Evolutionary conservation across 257 asterid genomes (phyloP), one percentile per base, ranked within the genome.

Genomic region (Solanum pennellii): DNA sequence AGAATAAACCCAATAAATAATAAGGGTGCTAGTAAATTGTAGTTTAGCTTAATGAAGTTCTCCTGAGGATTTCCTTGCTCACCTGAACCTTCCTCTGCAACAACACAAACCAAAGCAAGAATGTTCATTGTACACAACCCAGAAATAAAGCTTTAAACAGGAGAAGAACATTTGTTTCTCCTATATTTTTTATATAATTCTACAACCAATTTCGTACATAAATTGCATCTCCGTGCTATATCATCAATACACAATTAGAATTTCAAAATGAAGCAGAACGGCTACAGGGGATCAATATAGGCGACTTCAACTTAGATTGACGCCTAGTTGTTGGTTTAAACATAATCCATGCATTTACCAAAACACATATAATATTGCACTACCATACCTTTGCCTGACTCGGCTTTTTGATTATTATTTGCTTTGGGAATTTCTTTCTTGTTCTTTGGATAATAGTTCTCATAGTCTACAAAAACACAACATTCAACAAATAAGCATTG

Each of bases 381-480:
- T 62, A 18, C 4, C 85, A 52, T 91, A 96, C 98, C 98, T 94
- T 93, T 90, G 80, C 83, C 88, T 10, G 88, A 84, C 76, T 84
- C 92, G 9, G 94, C 83, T 88, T 92, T 94, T 87, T 92, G 89
- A 66, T 90, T 90, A 73, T 90, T 90, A 76, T 90, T 91, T 83
- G 66, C 89, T 88, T 94, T 93, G 27, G 97, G 94, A 82, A 84
- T 88, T 86, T 92, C 95, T 14, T 91, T 90, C 94, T 89, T 93
- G 42, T 88, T 76, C 92, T 90, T 94, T 15, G 97, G 98, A 87
- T 88, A 88, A 88, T 91, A 94, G 33, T 92, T 94, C 85, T 92
- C 95, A 82, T 94, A 94, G 47, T 93, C 98, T 95, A 85, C 89
- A 91, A 88, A 76, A 77, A 84, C 92, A 88, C 87, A 89, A 52